Percentiles rank a stretch among this genome's conserved stretches.
These are phyloP conservation scores for Ceratocystis albifundus DNA, from an alignment of 2,329 filamentous ascomycete genomes.

Conservation along the genomic window DNA sequence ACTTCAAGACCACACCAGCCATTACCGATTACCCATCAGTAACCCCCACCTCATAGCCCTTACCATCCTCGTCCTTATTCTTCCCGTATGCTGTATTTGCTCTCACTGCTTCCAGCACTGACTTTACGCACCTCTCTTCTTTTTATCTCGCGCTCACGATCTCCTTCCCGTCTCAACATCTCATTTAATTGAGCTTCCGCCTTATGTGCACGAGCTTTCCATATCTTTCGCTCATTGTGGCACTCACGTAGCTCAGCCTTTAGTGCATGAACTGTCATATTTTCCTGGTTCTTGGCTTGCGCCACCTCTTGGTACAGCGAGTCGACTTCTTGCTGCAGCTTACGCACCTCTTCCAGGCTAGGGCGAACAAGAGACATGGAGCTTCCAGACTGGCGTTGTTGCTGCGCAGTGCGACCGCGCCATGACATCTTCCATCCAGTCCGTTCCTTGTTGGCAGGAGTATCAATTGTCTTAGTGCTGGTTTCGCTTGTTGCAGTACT, in stretches of 20 bases:
- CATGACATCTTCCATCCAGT: conserved; percentile 8
- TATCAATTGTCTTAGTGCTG: not conserved
- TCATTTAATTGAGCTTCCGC: conserved; percentile 43
- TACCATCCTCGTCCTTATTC: not conserved
- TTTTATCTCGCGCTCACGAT: conserved; percentile 24
- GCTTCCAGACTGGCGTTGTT: not conserved
- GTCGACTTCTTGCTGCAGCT: conserved; percentile 13
- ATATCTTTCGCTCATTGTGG: conserved; percentile 34
- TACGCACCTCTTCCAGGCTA: conserved; percentile 12
- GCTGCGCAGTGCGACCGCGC: not conserved
- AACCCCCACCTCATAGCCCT: not conserved
- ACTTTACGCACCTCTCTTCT: not conserved
- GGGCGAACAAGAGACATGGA: not conserved
- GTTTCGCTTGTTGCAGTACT: not conserved
- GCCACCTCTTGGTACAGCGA: conserved; percentile 13
- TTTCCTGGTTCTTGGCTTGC: conserved; percentile 12
- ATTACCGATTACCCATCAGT: not conserved
- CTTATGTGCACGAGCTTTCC: conserved; percentile 44
- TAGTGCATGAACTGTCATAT: conserved; percentile 11
- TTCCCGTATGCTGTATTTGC: conserved; percentile 12
- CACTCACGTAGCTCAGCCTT: conserved; percentile 13
- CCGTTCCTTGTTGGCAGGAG: not conserved
- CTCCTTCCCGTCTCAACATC: conserved; percentile 30
- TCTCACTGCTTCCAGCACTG: conserved; percentile 10
- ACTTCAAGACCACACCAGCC: not conserved